Conservation (phyloP, 1,284 basidiomycete species). For the Malassezia pachydermatis region DNA sequence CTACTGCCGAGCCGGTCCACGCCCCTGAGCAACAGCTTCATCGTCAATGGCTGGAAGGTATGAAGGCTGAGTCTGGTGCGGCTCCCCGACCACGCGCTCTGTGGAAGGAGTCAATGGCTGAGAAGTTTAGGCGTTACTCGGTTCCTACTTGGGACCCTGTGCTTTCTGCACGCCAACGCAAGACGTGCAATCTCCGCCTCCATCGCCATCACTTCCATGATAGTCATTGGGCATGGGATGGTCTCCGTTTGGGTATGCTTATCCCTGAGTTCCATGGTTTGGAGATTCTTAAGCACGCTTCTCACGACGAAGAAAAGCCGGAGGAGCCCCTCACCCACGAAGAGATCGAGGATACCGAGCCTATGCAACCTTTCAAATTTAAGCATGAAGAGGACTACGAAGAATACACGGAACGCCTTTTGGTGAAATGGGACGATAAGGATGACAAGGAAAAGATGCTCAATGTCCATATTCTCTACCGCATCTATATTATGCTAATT, state of each 20-base stretch:
- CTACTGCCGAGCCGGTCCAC: neutral
- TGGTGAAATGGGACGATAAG: conserved; percentile 44
- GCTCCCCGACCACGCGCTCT: neutral
- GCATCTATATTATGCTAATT: conserved; percentile 60
- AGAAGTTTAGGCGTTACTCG: neutral
- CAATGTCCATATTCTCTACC: conserved; percentile 56
- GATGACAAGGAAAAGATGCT: conserved; percentile 53
- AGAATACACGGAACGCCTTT: too few relatives aligned
- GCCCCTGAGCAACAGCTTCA: neutral
- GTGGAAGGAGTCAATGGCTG: neutral
- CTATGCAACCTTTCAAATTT: too few relatives aligned
- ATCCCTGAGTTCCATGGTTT: conserved; percentile 1
- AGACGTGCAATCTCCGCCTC: conserved; percentile 5
- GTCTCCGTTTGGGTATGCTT: conserved; percentile 3
- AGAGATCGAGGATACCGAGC: neutral
- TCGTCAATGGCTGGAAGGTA: neutral
- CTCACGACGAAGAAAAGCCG: neutral
- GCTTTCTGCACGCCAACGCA: neutral
- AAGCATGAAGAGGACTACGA: too few relatives aligned
- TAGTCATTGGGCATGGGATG: conserved; percentile 2
- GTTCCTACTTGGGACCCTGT: too few relatives aligned
- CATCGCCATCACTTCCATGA: neutral
- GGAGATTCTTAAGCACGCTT: too few relatives aligned
- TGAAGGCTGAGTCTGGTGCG: too few relatives aligned
- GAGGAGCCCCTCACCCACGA: neutral